Percentiles rank a stretch among this genome's conserved stretches.
Evolutionary conservation across 306 rosid genomes (phyloP).

Genomic region (Trichosanthes cucumerina): DNA sequence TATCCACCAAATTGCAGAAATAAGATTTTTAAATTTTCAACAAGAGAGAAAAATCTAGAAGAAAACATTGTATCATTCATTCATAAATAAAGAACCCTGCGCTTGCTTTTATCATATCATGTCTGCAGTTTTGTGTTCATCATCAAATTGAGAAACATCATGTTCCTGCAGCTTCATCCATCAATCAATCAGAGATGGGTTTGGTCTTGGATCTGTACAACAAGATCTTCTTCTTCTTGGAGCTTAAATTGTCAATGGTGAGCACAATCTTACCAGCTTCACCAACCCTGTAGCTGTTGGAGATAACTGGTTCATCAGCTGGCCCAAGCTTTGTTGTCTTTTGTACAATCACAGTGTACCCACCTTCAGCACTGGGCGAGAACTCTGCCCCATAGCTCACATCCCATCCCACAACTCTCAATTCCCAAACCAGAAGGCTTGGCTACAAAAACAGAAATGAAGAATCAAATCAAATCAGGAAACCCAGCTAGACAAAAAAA

Average conservation of each 20-base stretch:
- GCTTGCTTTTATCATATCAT: not conserved
- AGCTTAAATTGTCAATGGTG: slow-evolving; percentile 70
- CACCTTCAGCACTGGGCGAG: slow-evolving; percentile 55
- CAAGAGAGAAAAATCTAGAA: slow-evolving; percentile 2
- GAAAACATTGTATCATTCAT: slow-evolving; percentile 18
- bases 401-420: slow-evolving; percentile 79
- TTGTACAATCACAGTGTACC: slow-evolving; percentile 75
- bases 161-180: slow-evolving; percentile 14
- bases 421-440: slow-evolving; percentile 58
- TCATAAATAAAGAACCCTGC: slow-evolving; percentile 18
- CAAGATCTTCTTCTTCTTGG: slow-evolving; percentile 89
- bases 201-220: slow-evolving; percentile 85
- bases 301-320: slow-evolving; percentile 55
- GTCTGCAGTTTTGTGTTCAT: not conserved
- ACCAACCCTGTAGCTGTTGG: slow-evolving; percentile 52
- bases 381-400: slow-evolving; percentile 83
- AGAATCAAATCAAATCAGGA: not conserved
- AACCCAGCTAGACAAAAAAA: not conserved
- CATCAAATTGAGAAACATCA: not conserved
- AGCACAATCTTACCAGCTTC: slow-evolving; percentile 75
- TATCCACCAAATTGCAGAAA: slow-evolving; percentile 3
- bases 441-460: slow-evolving; percentile 30
- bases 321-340: slow-evolving; percentile 56
- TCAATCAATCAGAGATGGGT: slow-evolving; percentile 40
- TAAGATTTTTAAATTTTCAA: slow-evolving; percentile 20